Evolutionary conservation across 805 yeast genomes (phyloP).

Genomic region (Candida dendrica): DNA sequence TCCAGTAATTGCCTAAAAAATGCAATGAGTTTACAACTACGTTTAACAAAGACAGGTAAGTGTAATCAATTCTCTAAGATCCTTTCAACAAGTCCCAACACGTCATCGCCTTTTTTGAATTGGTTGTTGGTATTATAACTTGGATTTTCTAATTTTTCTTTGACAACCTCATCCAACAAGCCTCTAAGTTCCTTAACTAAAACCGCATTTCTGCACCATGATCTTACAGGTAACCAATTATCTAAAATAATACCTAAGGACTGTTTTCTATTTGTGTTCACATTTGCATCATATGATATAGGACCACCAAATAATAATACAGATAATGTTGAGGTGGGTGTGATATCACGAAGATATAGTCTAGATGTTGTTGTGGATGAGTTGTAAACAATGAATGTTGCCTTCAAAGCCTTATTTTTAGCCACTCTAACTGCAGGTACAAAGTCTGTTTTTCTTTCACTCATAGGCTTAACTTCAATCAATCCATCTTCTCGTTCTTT

Average conservation of each 20-base stretch:
- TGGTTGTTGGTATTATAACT: constrained; percentile 17
- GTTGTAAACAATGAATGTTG: constrained; percentile 58
- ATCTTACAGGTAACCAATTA: constrained; percentile 81
- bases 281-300: constrained; percentile 47
- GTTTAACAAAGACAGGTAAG: too few species aligned
- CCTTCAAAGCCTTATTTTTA: constrained; percentile 29
- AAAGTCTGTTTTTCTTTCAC: constrained; percentile 24
- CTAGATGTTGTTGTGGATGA: constrained; percentile 59
- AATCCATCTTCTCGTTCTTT: constrained; percentile 33
- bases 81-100: constrained; percentile 32
- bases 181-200: constrained; percentile 62
- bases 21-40: too few species aligned
- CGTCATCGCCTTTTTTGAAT: constrained; percentile 24
- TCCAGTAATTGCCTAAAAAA: too few species aligned
- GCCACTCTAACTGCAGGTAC: constrained; percentile 31
- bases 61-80: background rate
- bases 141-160: constrained; percentile 50
- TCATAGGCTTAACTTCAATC: constrained; percentile 26
- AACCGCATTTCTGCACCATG: constrained; percentile 94
- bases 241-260: constrained; percentile 84
- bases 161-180: constrained; percentile 62
- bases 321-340: constrained; percentile 72
- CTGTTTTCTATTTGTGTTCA: constrained; percentile 34
- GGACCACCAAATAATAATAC: constrained; percentile 79
- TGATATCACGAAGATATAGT: constrained; percentile 63